Percentiles rank a stretch among this genome's conserved stretches.
These are phyloP conservation scores for Dendrobium chrysotoxum DNA, from an alignment of 106 monocot genomes.

Conservation along the genomic window DNA sequence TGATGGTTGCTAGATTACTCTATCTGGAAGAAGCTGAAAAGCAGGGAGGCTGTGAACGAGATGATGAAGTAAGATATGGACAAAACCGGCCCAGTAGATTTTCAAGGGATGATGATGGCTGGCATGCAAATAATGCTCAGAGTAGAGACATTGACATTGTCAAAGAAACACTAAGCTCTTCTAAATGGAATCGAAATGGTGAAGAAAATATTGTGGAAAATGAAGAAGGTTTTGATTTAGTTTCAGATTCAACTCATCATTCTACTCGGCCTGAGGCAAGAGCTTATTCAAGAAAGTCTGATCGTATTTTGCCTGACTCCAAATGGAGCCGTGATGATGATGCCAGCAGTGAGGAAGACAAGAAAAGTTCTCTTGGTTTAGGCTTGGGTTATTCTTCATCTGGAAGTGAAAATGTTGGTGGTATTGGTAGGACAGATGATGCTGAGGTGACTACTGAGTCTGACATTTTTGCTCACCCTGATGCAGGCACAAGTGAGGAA, in stretches of 20 bases:
- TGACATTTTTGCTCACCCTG: conserved; percentile 26
- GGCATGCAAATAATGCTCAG: conserved; percentile 19
- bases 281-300: conserved; percentile 31
- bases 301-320: conserved; percentile 63
- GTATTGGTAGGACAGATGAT: conserved; percentile 30
- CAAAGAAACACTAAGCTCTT: conserved; percentile 3
- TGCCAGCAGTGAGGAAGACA: conserved; percentile 75
- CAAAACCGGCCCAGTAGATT: conserved; percentile 26
- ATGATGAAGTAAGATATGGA: conserved; percentile 47
- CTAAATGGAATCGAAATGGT: conserved; percentile 21
- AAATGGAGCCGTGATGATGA: conserved; percentile 95
- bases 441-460: conserved; percentile 30
- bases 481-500: conserved; percentile 69
- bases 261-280: conserved; percentile 19
- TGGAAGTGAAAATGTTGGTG: conserved; percentile 66
- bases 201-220: conserved; percentile 14
- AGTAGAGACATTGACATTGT: conserved; percentile 21
- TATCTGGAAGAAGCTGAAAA: conserved; percentile 94
- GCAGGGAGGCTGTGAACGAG: conserved; percentile 54
- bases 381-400: conserved; percentile 83
- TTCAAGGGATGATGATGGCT: conserved; percentile 34
- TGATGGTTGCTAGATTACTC: conserved; percentile 95
- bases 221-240: conserved; percentile 12
- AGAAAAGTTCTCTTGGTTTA: conserved; percentile 37
- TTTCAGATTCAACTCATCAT: conserved; percentile 20